Evolutionary conservation across 345 rosid genomes (phyloP).

Genomic region (Clarkia xantiana): DNA sequence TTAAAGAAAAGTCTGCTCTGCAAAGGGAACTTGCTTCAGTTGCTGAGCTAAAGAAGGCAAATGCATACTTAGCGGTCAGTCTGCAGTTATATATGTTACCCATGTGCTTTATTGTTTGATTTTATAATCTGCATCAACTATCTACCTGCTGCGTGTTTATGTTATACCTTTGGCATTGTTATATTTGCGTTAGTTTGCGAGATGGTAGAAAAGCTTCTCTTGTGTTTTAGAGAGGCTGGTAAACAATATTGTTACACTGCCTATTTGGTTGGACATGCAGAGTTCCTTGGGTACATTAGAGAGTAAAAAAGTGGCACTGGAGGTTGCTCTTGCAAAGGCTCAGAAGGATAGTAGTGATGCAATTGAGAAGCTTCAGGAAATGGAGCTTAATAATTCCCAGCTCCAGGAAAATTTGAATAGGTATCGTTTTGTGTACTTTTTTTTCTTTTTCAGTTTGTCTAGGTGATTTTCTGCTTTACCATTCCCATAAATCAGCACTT

Average conservation of each 20-base stretch:
- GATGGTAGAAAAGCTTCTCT: neutral
- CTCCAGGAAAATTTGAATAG: constrained; percentile 60
- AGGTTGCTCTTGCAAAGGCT: constrained; percentile 54
- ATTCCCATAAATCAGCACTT: neutral
- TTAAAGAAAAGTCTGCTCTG: constrained; percentile 61
- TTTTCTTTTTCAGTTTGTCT: constrained; percentile 1
- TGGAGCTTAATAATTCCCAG: constrained; percentile 54
- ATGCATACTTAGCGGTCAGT: constrained; percentile 54
- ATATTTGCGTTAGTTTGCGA: neutral
- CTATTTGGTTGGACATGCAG: constrained; percentile 14
- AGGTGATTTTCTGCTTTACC: neutral
- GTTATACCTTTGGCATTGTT: too few relatives aligned
- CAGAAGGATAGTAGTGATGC: constrained; percentile 36
- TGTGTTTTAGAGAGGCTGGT: neutral
- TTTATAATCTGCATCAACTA: too few relatives aligned
- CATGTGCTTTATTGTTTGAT: too few relatives aligned
- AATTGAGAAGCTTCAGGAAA: constrained; percentile 41
- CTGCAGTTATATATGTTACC: too few relatives aligned
- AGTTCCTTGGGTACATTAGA: constrained; percentile 47
- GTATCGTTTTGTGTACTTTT: constrained; percentile 17
- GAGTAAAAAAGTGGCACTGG: constrained; percentile 55
- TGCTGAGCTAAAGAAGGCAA: constrained; percentile 60
- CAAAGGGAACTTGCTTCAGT: constrained; percentile 53
- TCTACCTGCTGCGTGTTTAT: too few relatives aligned
- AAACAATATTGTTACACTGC: neutral